phyloP scores from a whole-genome alignment of 1,139 yeast species.

The Starmera stellimalicola region DNA sequence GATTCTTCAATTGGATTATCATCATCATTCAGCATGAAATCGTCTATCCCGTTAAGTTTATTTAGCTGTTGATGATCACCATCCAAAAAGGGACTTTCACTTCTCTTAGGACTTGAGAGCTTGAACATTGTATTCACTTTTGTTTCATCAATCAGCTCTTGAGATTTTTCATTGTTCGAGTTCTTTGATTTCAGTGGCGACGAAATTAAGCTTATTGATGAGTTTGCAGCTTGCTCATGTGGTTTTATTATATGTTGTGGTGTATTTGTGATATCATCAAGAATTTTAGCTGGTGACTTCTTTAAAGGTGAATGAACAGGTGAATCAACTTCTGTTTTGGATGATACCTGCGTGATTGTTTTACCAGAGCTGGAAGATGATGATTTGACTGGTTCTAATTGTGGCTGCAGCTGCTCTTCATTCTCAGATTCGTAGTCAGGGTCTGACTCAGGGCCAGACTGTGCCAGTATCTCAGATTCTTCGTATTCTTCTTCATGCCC shows the following conservation, averaged over 20 bases:
- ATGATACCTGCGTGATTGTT: neutral
- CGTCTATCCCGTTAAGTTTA: constrained; percentile 13
- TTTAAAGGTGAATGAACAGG: no score
- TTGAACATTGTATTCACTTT: no score
- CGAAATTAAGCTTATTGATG: neutral
- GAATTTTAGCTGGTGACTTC: no score
- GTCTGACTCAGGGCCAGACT: no score
- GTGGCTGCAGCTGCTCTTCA: no score
- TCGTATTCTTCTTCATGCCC: no score
- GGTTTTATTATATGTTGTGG: neutral
- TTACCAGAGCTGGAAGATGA: neutral
- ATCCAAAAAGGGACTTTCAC: constrained; percentile 19
- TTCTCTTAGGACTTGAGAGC: constrained; percentile 12
- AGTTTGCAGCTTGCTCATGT: neutral
- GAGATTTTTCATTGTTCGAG: neutral
- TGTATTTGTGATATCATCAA: neutral
- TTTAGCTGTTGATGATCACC: no score
- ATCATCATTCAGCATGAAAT: constrained; percentile 5
- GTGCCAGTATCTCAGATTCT: no score
- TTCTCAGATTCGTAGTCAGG: no score
- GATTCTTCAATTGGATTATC: constrained; percentile 20
- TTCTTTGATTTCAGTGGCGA: neutral
- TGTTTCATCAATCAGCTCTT: constrained; percentile 6
- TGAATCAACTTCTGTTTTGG: neutral
- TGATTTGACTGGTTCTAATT: no score